Evolutionary conservation across 371 early-diverging fungal species (phyloP).

Genomic region (Mortierella sp.): DNA sequence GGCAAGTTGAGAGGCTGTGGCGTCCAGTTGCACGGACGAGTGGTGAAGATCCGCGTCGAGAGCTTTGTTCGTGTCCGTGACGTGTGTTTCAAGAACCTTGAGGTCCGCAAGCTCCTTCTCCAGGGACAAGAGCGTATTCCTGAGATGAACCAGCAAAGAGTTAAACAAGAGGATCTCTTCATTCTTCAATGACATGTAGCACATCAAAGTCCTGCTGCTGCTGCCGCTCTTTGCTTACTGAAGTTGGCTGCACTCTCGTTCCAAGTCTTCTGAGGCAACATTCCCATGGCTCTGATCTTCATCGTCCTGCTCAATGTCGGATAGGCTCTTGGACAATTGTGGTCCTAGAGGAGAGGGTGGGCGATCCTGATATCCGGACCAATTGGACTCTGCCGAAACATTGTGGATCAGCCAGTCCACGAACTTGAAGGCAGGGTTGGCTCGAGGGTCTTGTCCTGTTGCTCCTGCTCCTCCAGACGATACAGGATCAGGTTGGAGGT

Average conservation of each 20-base stretch:
- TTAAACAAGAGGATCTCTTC: not conserved
- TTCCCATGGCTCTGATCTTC: not conserved
- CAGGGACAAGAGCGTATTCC: slow-evolving; percentile 22
- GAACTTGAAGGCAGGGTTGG: slow-evolving; percentile 17
- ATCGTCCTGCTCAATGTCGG: not conserved
- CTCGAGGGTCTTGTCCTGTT: not conserved
- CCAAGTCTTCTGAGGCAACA: not conserved
- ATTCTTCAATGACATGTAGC: not conserved
- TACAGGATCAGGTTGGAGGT: not conserved
- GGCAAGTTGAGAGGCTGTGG: slow-evolving; percentile 18
- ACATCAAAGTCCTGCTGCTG: slow-evolving; percentile 2
- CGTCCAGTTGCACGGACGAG: slow-evolving; percentile 28
- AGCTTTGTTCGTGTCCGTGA: slow-evolving; percentile 8
- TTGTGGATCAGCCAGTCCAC: slow-evolving; percentile 42
- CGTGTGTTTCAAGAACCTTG: slow-evolving; percentile 20
- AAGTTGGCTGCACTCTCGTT: too few species aligned
- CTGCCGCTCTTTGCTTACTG: too few species aligned
- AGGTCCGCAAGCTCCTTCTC: slow-evolving; percentile 38
- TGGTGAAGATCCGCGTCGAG: slow-evolving; percentile 43
- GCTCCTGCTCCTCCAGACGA: too few species aligned
- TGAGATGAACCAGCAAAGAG: not conserved
- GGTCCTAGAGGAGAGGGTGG: too few species aligned
- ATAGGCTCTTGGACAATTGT: not conserved
- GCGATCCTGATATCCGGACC: slow-evolving; percentile 23
- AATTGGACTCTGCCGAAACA: slow-evolving; percentile 40